Evolutionary conservation across 192 early-diverging fungal species (phyloP), one percentile per base, ranked within the genome.

Genomic region (Rhizophagus sp.): DNA sequence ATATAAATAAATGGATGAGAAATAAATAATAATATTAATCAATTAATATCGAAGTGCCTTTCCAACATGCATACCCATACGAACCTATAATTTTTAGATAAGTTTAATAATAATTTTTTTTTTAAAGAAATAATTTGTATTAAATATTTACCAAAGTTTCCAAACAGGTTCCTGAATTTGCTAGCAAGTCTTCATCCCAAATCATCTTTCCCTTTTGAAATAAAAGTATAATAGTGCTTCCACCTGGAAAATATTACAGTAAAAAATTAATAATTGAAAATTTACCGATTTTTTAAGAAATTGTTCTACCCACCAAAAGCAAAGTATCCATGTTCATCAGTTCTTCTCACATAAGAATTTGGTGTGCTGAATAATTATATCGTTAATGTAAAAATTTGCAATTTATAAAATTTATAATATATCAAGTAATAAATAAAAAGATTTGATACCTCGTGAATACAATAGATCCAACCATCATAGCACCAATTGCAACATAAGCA

Each of bases 381-480:
- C 41, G 6, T 9, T 73, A 49, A 27, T 6, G 30, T 27, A 30
- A 10, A 34, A 49, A 25, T 19, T 52, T 52, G 0, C 8, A 50
- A 73, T 30, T 24, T 49, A 13, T 8, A 52, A 24, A 73, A 25
- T 12, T 49, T 44, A 49, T 24, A 41, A 30, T 13, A 19, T 19
- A 68, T 68, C 8, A 34, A 25, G 25, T 49, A 44, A 73, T 30
- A n/a, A 44, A 44, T 52, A 30, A 30, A 52, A 57, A 30, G 70
- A 78, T 17, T 36, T 24, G 78, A 44, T 88, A 41, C 12, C 84
- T 86, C 1, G 93, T 95, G 36, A 92, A 66, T 10, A 90, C 80
- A 61, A 94, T 93, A 13, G 91, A 92, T 15, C 95, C 95, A 4
- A 96, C 94, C 91, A 96, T 89, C 93, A 96, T 95, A 30, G 94